A percentile compares a stretch with the other conserved stretches of the same genome.
phyloP scores from a whole-genome alignment of 371 early-diverging fungal genomes.

The Mortierella sp. region DNA sequence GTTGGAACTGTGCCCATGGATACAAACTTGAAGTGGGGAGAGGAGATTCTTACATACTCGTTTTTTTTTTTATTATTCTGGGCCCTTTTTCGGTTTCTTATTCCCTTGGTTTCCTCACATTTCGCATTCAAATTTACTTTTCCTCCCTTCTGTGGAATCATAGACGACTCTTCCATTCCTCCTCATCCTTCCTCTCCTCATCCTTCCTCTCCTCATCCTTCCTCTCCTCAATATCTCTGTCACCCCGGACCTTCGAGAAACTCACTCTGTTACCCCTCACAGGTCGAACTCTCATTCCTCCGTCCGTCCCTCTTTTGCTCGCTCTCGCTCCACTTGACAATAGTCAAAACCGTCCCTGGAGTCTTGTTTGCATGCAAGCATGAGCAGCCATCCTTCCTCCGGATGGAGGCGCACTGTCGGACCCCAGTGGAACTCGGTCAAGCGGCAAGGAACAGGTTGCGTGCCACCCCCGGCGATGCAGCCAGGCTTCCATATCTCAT shows the following conservation, averaged over 20 bases:
- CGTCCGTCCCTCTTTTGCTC: too few species aligned
- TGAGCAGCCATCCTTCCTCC: conserved; percentile 37
- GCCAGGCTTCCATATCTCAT: conserved; percentile 41
- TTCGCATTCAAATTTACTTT: too few species aligned
- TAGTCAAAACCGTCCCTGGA: too few species aligned
- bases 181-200: not conserved
- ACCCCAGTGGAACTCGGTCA: conserved; percentile 51
- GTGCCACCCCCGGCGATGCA: conserved; percentile 31
- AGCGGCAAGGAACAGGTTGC: conserved; percentile 16
- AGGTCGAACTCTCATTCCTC: not conserved
- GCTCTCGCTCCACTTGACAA: too few species aligned
- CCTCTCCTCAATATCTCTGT: not conserved
- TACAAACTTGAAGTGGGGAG: too few species aligned
- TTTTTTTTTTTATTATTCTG: too few species aligned
- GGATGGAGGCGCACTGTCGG: conserved; percentile 51
- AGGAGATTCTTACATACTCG: too few species aligned
- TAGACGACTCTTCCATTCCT: not conserved
- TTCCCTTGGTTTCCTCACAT: too few species aligned
- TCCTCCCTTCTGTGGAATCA: too few species aligned
- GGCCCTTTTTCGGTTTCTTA: too few species aligned
- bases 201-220: not conserved
- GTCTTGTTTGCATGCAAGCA: conserved; percentile 20
- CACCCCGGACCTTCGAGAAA: not conserved
- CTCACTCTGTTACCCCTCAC: too few species aligned
- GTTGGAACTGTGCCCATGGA: conserved; percentile 41